Evolutionary conservation across 257 asterid genomes (phyloP), one percentile per base, ranked within the genome.

Genomic region (Nicotiana tabacum): DNA sequence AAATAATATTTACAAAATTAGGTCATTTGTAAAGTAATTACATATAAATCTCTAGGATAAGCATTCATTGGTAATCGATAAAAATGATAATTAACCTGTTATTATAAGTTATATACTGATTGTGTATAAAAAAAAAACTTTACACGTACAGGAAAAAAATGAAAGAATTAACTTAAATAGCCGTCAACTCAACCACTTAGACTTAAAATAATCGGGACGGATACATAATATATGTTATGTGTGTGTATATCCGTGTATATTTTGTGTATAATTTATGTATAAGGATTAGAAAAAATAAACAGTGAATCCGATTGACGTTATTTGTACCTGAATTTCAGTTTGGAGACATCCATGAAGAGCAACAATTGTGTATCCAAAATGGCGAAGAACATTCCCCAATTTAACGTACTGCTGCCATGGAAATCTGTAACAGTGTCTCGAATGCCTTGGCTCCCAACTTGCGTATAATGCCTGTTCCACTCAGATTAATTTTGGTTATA

Each of bases 381-480:
- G 96, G 82, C 99, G 98, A 58, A 96, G 96, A 85, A 90, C 88
- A 69, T 88, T 95, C 29, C 99, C 98, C 21, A 96, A 78, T 86
- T 91, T 94, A 17, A 94, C 98, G 11, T 96, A 96, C 66, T 90
- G 97, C 85, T 93, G 94, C 94, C 97, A 90, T 10, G 98, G 98
- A 16, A 93, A 87, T 78, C 91, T 92, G 87, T 92, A 84, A 83
- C 97, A 94, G 51, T 90, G 90, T 77, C 90, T 90, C 17, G 98
- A 92, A 85, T 94, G 98, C 85, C 98, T 90, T 77, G 99, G 99
- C 91, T 96, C 99, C 99, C 99, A 96, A 81, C 99, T 96, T 32
- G 99, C 99, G 51, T 94, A 90, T 87, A 91, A 9, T 55, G 98
- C 98, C 99, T 93, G 80, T 17, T 43, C 62, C 62, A 46, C 8